These are phyloP conservation scores for Tylopilus sp. DNA, from an alignment of 768 basidiomycete species.

Conservation along the genomic window DNA sequence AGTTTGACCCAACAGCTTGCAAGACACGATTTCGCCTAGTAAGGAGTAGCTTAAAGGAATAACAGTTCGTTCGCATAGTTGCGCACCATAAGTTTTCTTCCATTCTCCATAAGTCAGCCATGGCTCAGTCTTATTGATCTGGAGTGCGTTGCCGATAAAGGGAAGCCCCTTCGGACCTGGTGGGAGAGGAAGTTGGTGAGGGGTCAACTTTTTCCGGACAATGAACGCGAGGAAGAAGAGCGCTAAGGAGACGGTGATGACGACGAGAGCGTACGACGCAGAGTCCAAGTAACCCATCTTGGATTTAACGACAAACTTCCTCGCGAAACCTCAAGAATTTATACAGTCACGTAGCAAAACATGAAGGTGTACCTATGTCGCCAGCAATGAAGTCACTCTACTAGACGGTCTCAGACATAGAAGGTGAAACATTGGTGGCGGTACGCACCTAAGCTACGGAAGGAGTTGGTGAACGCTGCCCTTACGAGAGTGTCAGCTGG, in stretches of 20 bases:
- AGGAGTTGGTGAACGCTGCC: not conserved
- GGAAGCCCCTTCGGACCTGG: slow-evolving; percentile 31
- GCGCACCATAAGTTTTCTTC: slow-evolving; percentile 31
- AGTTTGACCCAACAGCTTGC: slow-evolving; percentile 17
- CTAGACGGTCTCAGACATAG: slow-evolving; percentile 3
- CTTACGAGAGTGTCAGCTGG: no score
- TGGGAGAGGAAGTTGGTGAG: slow-evolving; percentile 22
- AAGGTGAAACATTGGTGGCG: slow-evolving; percentile 2
- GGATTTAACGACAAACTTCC: not conserved
- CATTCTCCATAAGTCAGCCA: slow-evolving; percentile 34
- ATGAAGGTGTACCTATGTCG: not conserved
- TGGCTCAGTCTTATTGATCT: slow-evolving; percentile 23
- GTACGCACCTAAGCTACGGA: not conserved
- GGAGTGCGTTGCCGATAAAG: slow-evolving; percentile 23
- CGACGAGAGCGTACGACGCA: not conserved
- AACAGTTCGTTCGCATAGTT: not conserved
- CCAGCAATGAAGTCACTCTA: not conserved
- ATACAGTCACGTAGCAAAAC: not conserved
- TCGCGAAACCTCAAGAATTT: not conserved
- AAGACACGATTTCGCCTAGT: slow-evolving; percentile 22
- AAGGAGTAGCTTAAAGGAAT: not conserved
- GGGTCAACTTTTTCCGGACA: slow-evolving; percentile 6
- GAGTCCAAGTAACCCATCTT: slow-evolving; percentile 3
- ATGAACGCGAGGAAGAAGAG: slow-evolving; percentile 1
- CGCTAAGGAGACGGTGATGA: not conserved